These are phyloP conservation scores for Trapa bicornis DNA, from an alignment of 345 rosid genomes.

Conservation along the genomic window DNA sequence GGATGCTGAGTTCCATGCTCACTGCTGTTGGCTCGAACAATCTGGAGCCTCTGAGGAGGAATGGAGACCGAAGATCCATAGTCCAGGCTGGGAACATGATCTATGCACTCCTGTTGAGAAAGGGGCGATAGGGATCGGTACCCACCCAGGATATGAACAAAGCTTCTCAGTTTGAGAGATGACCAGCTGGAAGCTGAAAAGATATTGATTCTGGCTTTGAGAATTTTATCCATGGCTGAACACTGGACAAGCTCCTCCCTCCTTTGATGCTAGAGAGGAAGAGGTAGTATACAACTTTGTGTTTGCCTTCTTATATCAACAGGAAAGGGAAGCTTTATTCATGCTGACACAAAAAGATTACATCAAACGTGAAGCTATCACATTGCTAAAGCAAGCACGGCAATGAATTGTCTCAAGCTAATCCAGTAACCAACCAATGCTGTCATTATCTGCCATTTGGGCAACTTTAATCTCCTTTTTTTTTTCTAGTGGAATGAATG, in stretches of 20 bases:
- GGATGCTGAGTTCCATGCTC: not conserved
- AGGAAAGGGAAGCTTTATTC: not conserved
- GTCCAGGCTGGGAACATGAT: not conserved
- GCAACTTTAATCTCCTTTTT: too few species aligned
- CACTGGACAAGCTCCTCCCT: not conserved
- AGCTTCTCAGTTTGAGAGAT: not conserved
- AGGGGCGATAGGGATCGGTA: not conserved
- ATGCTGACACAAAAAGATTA: not conserved
- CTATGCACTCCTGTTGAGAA: not conserved
- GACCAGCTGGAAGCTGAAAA: slow-evolving; percentile 1
- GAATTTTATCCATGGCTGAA: not conserved
- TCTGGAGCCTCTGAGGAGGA: slow-evolving; percentile 2
- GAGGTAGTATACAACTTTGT: not conserved
- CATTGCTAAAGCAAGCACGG: not conserved
- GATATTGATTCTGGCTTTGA: not conserved
- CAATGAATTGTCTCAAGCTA: not conserved
- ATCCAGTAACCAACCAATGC: too few species aligned
- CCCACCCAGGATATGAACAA: not conserved
- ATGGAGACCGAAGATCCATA: not conserved
- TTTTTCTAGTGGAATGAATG: too few species aligned
- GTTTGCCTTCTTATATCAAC: not conserved
- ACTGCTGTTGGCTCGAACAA: not conserved
- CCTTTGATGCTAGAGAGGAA: not conserved
- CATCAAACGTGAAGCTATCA: not conserved
- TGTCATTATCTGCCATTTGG: too few species aligned